Evolutionary conservation across 1,284 basidiomycete species (phyloP).

Genomic region (Naganishia albida): DNA sequence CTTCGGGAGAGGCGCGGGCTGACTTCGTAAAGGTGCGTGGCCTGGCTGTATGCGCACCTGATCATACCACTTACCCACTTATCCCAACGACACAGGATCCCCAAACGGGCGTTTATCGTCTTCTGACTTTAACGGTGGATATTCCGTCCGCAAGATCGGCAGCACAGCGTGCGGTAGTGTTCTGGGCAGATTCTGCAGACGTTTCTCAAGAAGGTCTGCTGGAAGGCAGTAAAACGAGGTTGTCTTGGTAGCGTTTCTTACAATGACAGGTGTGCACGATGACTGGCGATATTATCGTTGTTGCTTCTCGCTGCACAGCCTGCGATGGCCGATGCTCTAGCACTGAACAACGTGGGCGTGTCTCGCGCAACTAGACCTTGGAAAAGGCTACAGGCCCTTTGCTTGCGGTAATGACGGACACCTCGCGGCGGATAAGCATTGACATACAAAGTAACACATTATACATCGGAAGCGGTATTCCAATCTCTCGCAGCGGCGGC

Average conservation of each 20-base stretch:
- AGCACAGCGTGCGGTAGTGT: constrained; percentile 48
- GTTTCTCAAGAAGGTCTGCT: constrained; percentile 46
- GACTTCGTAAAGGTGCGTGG: constrained; percentile 52
- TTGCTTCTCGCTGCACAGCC: neutral
- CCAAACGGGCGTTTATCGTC: constrained; percentile 42
- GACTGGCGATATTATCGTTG: neutral
- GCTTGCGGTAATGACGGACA: too few relatives aligned
- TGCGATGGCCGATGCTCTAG: too few relatives aligned
- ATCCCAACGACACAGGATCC: constrained; percentile 17
- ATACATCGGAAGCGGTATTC: too few relatives aligned
- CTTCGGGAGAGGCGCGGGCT: constrained; percentile 49
- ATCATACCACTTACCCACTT: neutral
- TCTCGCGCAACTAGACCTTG: too few relatives aligned
- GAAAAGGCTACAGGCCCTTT: too few relatives aligned
- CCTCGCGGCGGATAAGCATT: neutral
- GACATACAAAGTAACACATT: neutral
- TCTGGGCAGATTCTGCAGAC: constrained; percentile 46
- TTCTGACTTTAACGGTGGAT: constrained; percentile 51
- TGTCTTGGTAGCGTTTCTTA: constrained; percentile 7
- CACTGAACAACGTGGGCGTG: too few relatives aligned
- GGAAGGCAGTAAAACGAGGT: constrained; percentile 32
- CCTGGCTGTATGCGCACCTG: neutral
- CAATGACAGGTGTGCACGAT: constrained; percentile 8
- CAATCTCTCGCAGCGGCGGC: too few relatives aligned
- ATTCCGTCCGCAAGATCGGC: constrained; percentile 41